These are phyloP conservation scores for Pachysandra terminalis DNA, from an alignment of 164 flowering plant genomes.

Conservation along the genomic window DNA sequence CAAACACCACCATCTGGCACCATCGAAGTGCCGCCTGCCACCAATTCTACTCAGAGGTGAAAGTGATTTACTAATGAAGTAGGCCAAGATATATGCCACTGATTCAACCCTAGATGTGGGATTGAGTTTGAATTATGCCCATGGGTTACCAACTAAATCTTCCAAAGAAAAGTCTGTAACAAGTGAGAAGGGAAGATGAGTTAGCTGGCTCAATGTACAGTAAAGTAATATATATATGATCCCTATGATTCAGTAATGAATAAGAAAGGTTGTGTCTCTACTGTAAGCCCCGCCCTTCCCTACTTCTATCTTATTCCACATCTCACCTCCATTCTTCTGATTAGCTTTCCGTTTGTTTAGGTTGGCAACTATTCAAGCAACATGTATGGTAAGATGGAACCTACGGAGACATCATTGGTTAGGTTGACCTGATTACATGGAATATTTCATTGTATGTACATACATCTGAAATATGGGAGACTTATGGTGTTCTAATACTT, in stretches of 20 bases:
- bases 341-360: neutral
- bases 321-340: neutral
- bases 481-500: no score
- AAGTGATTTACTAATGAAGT: neutral
- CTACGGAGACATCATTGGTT: no score
- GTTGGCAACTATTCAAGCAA: neutral
- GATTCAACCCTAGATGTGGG: neutral
- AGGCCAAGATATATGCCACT: neutral
- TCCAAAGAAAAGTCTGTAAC: neutral
- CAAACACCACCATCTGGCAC: constrained; percentile 8
- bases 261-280: neutral
- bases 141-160: neutral
- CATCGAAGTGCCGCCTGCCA: constrained; percentile 1
- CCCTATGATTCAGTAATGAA: constrained; percentile 3
- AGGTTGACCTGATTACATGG: no score
- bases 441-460: no score
- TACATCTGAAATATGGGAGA: no score
- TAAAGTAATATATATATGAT: constrained; percentile 6
- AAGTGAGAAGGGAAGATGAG: neutral
- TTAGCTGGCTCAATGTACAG: constrained; percentile 7
- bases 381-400: no score
- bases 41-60: constrained; percentile 5
- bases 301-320: neutral
- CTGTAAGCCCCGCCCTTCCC: neutral
- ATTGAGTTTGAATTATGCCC: no score